Evolutionary conservation across 1,284 basidiomycete genomes (phyloP).

Genomic region (Apiotrichum brassicae): DNA sequence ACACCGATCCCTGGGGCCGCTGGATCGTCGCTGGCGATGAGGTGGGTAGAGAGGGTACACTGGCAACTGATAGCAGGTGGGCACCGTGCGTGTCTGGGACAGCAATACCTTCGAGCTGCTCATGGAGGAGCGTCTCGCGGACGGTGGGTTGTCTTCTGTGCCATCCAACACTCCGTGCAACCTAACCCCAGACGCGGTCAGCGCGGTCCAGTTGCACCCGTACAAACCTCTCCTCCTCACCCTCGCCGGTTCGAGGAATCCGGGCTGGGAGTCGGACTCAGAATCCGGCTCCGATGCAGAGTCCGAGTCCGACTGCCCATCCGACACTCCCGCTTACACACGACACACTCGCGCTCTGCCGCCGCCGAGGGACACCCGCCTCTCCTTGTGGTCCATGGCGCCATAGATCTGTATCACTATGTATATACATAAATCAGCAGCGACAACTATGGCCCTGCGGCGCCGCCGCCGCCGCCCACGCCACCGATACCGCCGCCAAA

Average conservation of each 20-base stretch:
- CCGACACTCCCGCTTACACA: neutral
- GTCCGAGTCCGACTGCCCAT: neutral
- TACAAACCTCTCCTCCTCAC: constrained; percentile 34
- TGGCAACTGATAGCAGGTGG: constrained; percentile 21
- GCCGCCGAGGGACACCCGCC: constrained; percentile 2
- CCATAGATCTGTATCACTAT: neutral
- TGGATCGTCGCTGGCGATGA: constrained; percentile 66
- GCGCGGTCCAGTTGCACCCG: constrained; percentile 40
- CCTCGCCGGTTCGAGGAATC: constrained; percentile 26
- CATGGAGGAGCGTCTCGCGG: constrained; percentile 12
- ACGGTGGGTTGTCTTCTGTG: constrained; percentile 20
- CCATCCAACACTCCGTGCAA: no score
- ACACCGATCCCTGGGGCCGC: constrained; percentile 64
- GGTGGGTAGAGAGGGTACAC: constrained; percentile 47
- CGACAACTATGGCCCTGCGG: no score
- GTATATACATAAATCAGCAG: neutral
- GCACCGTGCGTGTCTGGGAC: constrained; percentile 37
- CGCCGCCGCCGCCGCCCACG: no score
- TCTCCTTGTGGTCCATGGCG: constrained; percentile 7
- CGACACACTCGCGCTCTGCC: no score
- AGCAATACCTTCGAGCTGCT: constrained; percentile 15
- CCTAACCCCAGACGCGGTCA: constrained; percentile 32
- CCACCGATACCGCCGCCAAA: neutral
- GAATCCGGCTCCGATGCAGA: neutral
- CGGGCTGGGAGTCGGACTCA: constrained; percentile 3